A percentile compares a stretch with the other conserved stretches of the same genome.
These are phyloP conservation scores for Pyrus bretschneideri DNA, from an alignment of 306 rosid species.

Conservation along the genomic window DNA sequence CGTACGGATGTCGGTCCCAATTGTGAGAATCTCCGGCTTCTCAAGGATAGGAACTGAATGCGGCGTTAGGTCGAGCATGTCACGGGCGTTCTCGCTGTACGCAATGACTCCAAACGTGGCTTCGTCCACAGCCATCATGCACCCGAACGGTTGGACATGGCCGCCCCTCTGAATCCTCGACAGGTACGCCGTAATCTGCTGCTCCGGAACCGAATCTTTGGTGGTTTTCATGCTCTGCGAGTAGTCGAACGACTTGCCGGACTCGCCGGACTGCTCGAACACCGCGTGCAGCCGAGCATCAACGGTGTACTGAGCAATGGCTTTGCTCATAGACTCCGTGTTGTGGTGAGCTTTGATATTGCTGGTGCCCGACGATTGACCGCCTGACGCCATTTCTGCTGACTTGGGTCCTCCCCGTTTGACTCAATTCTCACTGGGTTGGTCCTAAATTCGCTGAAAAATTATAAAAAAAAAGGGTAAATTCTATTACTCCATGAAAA, in stretches of 20 bases:
- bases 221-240: conserved; percentile 35
- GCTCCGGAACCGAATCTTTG: conserved; percentile 46
- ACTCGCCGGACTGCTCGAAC: conserved; percentile 74
- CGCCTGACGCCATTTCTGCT: conserved; percentile 36
- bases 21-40: conserved; percentile 18
- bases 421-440: not conserved
- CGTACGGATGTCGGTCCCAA: conserved; percentile 63
- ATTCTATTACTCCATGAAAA: not conserved
- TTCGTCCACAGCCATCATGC: conserved; percentile 68
- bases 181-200: conserved; percentile 72
- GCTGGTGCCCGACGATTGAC: conserved; percentile 36
- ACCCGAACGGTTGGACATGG: conserved; percentile 77
- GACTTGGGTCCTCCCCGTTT: not conserved
- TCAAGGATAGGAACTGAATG: conserved; percentile 71
- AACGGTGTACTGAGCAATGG: conserved; percentile 86
- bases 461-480: not conserved
- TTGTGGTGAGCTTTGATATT: conserved; percentile 11
- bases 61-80: conserved; percentile 65
- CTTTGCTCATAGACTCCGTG: conserved; percentile 57
- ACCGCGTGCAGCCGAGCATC: conserved; percentile 94
- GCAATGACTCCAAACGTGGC: conserved; percentile 45
- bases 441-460: not conserved
- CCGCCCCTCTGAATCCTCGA: conserved; percentile 86
- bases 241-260: conserved; percentile 68
- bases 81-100: conserved; percentile 72